Base-by-base conservation (phyloP, 306 rosid genomes). In the Vigna reflexopilosa region DNA sequence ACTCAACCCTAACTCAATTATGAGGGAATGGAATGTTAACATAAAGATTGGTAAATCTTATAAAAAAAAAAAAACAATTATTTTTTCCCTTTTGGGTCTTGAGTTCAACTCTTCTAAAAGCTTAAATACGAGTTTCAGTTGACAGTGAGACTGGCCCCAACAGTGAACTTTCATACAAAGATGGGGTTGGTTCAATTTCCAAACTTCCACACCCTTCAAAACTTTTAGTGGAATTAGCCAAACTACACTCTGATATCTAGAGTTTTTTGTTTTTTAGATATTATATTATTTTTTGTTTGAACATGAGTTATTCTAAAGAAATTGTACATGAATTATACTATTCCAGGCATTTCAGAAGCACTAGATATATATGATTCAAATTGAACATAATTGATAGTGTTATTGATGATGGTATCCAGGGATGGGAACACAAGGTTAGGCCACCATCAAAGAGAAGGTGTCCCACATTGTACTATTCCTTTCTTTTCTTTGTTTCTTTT, bases 361-460 rank as follows among this genome's bases (percentile, higher is more conserved):
- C 17, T 49, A 58, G 49, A 56, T 40, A 63, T 16, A 49, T 17
- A 76, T 36, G 5, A 15, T 34, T 66, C 9, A 76, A 76, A 55
- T 36, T 49, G 67, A 61, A 51, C 52, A 69, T 76, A 70, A 62
- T 70, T 82, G 81, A 69, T 50, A 51, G 74, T 74, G 38, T 62
- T 75, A 30, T 59, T 4, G 70, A 32, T 56, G 6, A 49, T 74
- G 80, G 84, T 73, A 65, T 73, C 71, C 64, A 76, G 73, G 56
- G 79, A 80, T 75, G 87, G 89, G 79, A 84, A 80, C 73, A 88
- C 62, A 82, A 79, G 47, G 89, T 78, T 76, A 87, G 84, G 89
- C 78, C 81, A 84, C 79, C 68, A 86, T 85, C 66, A 88, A 80
- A 72, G 80, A 77, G 69, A 68, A 76, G 56, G 26, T 66, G 87